Conservation (phyloP, 805 yeast species). For the Danielia reshetovae region DNA sequence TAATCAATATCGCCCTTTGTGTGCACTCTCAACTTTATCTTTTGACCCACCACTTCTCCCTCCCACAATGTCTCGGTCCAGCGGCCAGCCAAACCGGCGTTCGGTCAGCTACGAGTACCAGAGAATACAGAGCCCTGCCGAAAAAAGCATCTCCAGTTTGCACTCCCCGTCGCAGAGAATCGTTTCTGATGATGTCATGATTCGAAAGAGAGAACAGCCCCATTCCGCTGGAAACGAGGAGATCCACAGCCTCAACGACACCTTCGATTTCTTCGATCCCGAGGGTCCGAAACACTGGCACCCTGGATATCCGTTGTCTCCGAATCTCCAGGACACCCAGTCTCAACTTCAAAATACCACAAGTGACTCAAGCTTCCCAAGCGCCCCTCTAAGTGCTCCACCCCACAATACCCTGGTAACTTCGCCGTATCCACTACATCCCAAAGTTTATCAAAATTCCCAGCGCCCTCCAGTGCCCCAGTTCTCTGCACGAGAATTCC, state of each 20-base stretch:
- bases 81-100: constrained; percentile 5
- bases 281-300: constrained; percentile 1
- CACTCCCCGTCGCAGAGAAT: constrained; percentile 11
- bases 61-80: background rate
- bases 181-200: constrained; percentile 21
- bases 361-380: too few species aligned
- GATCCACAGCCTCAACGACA: constrained; percentile 3
- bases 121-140: constrained; percentile 15
- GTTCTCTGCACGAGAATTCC: too few species aligned
- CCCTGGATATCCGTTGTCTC: background rate
- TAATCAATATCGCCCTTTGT: too few species aligned
- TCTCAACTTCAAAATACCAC: too few species aligned
- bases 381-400: too few species aligned
- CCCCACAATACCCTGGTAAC: too few species aligned
- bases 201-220: background rate
- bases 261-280: constrained; percentile 7
- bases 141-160: constrained; percentile 7
- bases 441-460: too few species aligned
- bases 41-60: too few species aligned
- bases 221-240: background rate
- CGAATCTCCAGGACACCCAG: too few species aligned
- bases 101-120: constrained; percentile 22
- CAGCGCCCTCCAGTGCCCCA: too few species aligned
- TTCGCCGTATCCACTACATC: too few species aligned
- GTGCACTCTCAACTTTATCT: too few species aligned